Evolutionary conservation across 768 basidiomycete genomes (phyloP).

Genomic region (Nidula microcarpa): DNA sequence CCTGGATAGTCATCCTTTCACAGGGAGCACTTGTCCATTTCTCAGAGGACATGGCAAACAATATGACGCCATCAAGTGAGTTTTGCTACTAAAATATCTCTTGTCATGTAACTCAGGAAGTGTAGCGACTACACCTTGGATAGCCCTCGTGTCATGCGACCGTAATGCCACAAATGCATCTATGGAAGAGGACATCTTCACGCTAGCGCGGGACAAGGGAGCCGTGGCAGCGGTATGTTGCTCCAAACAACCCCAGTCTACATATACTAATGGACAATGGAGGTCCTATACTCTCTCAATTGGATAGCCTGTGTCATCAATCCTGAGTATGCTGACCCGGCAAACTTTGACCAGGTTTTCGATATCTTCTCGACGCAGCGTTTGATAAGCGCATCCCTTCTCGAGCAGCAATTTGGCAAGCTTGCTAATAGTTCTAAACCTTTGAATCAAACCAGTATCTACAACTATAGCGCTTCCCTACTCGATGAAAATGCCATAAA

Average conservation of each 20-base stretch:
- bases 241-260: neutral
- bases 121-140: slow-evolving; percentile 79
- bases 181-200: slow-evolving; percentile 71
- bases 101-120: slow-evolving; percentile 3
- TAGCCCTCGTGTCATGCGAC: slow-evolving; percentile 86
- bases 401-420: slow-evolving; percentile 59
- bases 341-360: slow-evolving; percentile 65
- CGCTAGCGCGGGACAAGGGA: slow-evolving; percentile 72
- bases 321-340: slow-evolving; percentile 59
- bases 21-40: slow-evolving; percentile 87
- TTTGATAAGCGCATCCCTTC: slow-evolving; percentile 52
- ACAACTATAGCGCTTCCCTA: slow-evolving; percentile 56
- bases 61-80: slow-evolving; percentile 47
- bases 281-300: slow-evolving; percentile 78
- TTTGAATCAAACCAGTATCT: slow-evolving; percentile 28
- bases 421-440: slow-evolving; percentile 34
- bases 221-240: slow-evolving; percentile 73
- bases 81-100: slow-evolving; percentile 4
- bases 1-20: slow-evolving; percentile 4
- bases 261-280: neutral
- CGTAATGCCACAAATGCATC: slow-evolving; percentile 65
- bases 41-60: slow-evolving; percentile 52
- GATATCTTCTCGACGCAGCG: slow-evolving; percentile 76
- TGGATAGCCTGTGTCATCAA: slow-evolving; percentile 77
- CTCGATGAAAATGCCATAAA: slow-evolving; percentile 51